Evolutionary conservation across 352 stramenopile species (phyloP).

Genomic region (Phytophthora podocarpi): DNA sequence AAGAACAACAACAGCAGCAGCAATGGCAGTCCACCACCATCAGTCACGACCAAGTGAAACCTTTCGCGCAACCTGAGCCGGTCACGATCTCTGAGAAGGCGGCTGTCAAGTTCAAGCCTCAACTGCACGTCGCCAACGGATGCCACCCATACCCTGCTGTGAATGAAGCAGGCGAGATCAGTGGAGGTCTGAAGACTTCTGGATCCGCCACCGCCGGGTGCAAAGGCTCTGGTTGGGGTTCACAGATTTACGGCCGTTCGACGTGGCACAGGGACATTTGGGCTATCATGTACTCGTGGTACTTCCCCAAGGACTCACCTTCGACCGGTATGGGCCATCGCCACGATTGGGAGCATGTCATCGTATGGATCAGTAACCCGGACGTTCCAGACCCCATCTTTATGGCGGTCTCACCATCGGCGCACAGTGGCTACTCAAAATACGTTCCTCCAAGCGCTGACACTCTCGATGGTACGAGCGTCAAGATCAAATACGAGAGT

Average conservation of each 20-base stretch:
- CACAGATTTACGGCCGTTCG: constrained; percentile 23
- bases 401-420: too few relatives aligned
- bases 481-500: too few relatives aligned
- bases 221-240: constrained; percentile 23
- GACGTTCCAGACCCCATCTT: too few relatives aligned
- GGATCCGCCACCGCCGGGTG: constrained; percentile 25
- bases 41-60: constrained; percentile 11
- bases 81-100: constrained; percentile 11
- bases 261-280: constrained; percentile 14
- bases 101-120: too few relatives aligned
- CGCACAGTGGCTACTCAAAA: too few relatives aligned
- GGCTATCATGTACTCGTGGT: too few relatives aligned
- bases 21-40: constrained; percentile 9
- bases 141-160: constrained; percentile 23
- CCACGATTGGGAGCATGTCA: too few relatives aligned
- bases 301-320: constrained; percentile 43
- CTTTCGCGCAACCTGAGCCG: constrained; percentile 5
- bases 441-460: too few relatives aligned
- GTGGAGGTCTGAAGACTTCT: too few relatives aligned
- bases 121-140: constrained; percentile 6
- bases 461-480: too few relatives aligned
- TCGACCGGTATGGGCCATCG: constrained; percentile 22
- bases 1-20: constrained; percentile 15
- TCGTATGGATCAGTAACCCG: too few relatives aligned
- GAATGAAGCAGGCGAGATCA: constrained; percentile 30